phyloP scores from a whole-genome alignment of 768 basidiomycete genomes.

The Suillus lakei region DNA sequence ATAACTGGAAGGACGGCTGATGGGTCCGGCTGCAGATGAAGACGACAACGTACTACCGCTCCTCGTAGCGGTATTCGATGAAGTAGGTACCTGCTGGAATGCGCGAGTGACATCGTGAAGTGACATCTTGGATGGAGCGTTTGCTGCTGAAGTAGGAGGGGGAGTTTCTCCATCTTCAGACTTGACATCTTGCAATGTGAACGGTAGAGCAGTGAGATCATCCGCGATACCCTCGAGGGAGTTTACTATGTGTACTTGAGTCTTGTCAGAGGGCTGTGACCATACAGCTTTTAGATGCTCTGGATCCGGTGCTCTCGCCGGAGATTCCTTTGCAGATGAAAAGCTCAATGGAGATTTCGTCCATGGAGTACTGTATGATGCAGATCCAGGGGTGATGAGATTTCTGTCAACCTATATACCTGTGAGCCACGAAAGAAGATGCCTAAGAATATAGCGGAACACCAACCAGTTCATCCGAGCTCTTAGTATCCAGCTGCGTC shows the following conservation, averaged over 20 bases:
- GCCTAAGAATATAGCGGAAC: slow-evolving; percentile 1
- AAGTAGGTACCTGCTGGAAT: slow-evolving; percentile 82
- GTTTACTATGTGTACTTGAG: slow-evolving; percentile 70
- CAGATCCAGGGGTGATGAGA: slow-evolving; percentile 51
- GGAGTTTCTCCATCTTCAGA: slow-evolving; percentile 86
- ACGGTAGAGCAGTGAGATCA: slow-evolving; percentile 79
- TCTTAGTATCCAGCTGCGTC: slow-evolving; percentile 50
- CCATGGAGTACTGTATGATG: slow-evolving; percentile 51
- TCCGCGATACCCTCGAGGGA: slow-evolving; percentile 85
- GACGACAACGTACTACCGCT: slow-evolving; percentile 56
- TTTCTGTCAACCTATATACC: slow-evolving; percentile 44
- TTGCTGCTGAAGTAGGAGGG: slow-evolving; percentile 59
- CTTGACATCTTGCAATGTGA: slow-evolving; percentile 84
- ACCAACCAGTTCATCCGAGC: slow-evolving; percentile 60
- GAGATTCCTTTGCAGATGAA: slow-evolving; percentile 63
- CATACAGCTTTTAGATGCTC: slow-evolving; percentile 86
- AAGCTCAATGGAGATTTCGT: slow-evolving; percentile 54
- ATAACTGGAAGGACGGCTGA: slow-evolving; percentile 31
- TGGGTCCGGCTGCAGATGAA: slow-evolving; percentile 42
- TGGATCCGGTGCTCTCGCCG: slow-evolving; percentile 74
- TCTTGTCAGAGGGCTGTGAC: slow-evolving; percentile 77
- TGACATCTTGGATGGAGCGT: slow-evolving; percentile 71
- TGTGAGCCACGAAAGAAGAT: slow-evolving; percentile 19
- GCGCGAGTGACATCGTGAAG: slow-evolving; percentile 83
- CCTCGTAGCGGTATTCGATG: slow-evolving; percentile 52